A percentile compares a stretch with the other conserved stretches of the same genome.
phyloP scores from a whole-genome alignment of 164 flowering plant genomes.

The Brasenia schreberi region DNA sequence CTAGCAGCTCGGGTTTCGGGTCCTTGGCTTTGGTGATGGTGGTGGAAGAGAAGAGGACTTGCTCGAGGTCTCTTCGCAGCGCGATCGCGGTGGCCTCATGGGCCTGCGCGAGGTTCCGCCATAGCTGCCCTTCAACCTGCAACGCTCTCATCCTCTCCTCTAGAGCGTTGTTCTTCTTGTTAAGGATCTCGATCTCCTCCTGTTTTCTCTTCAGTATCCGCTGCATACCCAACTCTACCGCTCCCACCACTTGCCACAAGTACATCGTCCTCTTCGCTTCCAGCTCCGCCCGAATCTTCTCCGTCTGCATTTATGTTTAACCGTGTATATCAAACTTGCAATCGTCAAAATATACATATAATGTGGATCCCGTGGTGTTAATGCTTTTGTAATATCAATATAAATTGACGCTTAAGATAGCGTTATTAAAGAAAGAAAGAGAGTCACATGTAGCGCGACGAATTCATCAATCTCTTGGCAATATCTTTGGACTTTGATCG shows the following conservation, averaged over 20 bases:
- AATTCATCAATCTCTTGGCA: slow-evolving; percentile 6
- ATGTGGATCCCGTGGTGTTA: too few species aligned
- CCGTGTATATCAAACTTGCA: background rate
- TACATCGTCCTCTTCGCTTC: slow-evolving; percentile 5
- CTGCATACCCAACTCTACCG: slow-evolving; percentile 5
- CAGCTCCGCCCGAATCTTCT: slow-evolving; percentile 8
- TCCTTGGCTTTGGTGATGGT: background rate
- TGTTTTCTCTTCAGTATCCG: slow-evolving; percentile 5
- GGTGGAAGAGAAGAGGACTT: background rate
- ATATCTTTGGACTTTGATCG: slow-evolving; percentile 4
- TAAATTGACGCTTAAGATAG: too few species aligned
- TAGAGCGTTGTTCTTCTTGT: slow-evolving; percentile 4
- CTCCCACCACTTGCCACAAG: slow-evolving; percentile 3
- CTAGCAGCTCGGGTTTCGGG: background rate
- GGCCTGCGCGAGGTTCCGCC: slow-evolving; percentile 9
- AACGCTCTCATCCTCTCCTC: slow-evolving; percentile 8
- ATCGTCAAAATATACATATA: background rate
- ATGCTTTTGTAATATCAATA: too few species aligned
- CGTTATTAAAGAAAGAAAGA: too few species aligned
- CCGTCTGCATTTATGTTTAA: slow-evolving; percentile 4
- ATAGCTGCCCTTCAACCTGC: slow-evolving; percentile 9
- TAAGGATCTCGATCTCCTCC: slow-evolving; percentile 7
- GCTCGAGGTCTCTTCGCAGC: slow-evolving; percentile 12
- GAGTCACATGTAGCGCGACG: slow-evolving; percentile 5
- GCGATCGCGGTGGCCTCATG: slow-evolving; percentile 8